Conservation (phyloP, 2,329 filamentous ascomycete species). For the Pseudogymnoascus destructans region DNA sequence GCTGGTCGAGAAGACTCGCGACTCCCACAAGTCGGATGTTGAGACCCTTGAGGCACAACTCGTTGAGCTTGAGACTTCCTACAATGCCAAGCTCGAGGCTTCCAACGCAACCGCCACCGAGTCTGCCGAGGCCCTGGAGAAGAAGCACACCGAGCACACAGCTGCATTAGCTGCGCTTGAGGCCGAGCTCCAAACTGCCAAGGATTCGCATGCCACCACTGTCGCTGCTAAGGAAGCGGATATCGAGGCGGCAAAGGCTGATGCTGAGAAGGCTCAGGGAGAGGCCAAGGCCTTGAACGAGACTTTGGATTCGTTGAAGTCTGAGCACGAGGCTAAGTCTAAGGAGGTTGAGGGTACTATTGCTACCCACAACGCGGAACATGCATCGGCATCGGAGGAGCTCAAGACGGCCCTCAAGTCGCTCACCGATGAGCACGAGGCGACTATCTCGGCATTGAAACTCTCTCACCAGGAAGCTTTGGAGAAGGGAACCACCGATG, state of each 20-base stretch:
- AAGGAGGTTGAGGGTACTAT: constrained; percentile 35
- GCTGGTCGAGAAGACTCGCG: constrained; percentile 36
- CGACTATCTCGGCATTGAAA: constrained; percentile 37
- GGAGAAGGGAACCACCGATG: constrained; percentile 33
- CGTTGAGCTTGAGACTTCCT: constrained; percentile 15
- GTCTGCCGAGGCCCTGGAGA: constrained; percentile 35
- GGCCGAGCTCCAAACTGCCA: constrained; percentile 35
- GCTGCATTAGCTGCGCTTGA: constrained; percentile 19
- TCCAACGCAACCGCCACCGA: constrained; percentile 19
- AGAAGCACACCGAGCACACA: constrained; percentile 32
- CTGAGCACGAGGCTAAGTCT: constrained; percentile 34
- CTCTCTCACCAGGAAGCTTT: constrained; percentile 40
- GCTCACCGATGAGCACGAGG: constrained; percentile 37
- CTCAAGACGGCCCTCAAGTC: constrained; percentile 30
- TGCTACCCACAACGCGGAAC: constrained; percentile 33
- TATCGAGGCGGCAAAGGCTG: constrained; percentile 21
- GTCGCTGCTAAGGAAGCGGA: constrained; percentile 23
- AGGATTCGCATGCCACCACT: constrained; percentile 31
- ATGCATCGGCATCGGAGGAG: constrained; percentile 30
- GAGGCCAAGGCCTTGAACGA: constrained; percentile 38
- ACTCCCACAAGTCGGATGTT: constrained; percentile 37
- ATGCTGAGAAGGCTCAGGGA: constrained; percentile 34
- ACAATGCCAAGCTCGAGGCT: constrained; percentile 21
- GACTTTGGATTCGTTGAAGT: constrained; percentile 33
- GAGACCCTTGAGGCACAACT: constrained; percentile 30